These are phyloP conservation scores for Paraconiothyrium brasiliense DNA, from an alignment of 2,329 filamentous ascomycete species.

Conservation along the genomic window DNA sequence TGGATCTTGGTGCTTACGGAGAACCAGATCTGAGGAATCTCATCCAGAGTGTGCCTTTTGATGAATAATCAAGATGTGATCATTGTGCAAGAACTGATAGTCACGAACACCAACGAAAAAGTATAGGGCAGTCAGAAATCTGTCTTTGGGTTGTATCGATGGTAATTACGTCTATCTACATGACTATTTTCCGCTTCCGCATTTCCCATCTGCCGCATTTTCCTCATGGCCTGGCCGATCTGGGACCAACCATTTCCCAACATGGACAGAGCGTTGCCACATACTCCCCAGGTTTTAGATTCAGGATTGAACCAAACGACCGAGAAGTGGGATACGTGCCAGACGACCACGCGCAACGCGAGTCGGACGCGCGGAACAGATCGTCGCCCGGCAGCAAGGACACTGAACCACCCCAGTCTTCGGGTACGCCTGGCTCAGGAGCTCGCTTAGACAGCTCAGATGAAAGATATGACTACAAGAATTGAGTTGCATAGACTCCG, in stretches of 20 bases:
- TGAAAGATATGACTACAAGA: not conserved
- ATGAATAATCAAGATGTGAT: not conserved
- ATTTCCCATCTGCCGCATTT: too few species aligned
- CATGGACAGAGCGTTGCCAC: too few species aligned
- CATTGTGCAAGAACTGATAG: too few species aligned
- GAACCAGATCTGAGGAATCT: slow-evolving; percentile 15
- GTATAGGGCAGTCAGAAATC: too few species aligned
- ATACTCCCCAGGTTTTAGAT: not conserved
- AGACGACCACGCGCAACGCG: not conserved
- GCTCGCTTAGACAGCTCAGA: not conserved
- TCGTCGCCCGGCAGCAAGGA: slow-evolving; percentile 6
- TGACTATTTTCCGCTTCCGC: too few species aligned
- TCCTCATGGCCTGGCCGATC: too few species aligned
- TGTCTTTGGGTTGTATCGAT: too few species aligned
- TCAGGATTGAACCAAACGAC: not conserved
- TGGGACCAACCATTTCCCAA: too few species aligned
- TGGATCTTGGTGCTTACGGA: slow-evolving; percentile 13
- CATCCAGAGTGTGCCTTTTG: not conserved
- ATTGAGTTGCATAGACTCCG: not conserved
- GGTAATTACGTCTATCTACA: too few species aligned
- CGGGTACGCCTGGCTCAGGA: slow-evolving; percentile 4
- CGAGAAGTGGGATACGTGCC: not conserved
- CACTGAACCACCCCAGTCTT: not conserved
- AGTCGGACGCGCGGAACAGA: not conserved
- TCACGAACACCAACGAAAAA: too few species aligned